These are phyloP conservation scores for Starmerella floricola DNA, from an alignment of 805 yeast genomes.

Conservation along the genomic window DNA sequence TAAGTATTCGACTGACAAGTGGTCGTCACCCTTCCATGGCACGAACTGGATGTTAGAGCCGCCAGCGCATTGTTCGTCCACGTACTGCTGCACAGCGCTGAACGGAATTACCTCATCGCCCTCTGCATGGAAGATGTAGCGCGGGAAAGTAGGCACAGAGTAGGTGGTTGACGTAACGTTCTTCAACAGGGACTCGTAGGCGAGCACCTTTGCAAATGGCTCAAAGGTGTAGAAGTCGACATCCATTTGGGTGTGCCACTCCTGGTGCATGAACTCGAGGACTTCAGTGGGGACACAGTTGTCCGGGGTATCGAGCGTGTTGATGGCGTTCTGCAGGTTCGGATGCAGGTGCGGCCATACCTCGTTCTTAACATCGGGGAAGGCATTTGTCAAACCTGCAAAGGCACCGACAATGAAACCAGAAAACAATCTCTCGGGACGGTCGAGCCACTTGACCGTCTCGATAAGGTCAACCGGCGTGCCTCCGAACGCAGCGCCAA, in stretches of 20 bases:
- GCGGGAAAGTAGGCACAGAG: slow-evolving; percentile 18
- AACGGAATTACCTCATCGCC: slow-evolving; percentile 21
- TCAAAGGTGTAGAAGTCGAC: slow-evolving; percentile 1
- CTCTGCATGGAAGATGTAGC: slow-evolving; percentile 21
- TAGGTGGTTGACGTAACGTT: slow-evolving; percentile 7
- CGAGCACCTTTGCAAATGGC: neutral
- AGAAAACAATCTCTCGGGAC: slow-evolving; percentile 8
- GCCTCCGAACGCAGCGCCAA: slow-evolving; percentile 21
- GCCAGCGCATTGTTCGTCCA: slow-evolving; percentile 5
- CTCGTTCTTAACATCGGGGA: slow-evolving; percentile 13
- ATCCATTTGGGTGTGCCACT: neutral
- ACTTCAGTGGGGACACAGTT: neutral
- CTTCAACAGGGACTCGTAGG: slow-evolving; percentile 1
- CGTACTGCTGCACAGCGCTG: slow-evolving; percentile 13
- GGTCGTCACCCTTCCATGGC: slow-evolving; percentile 1
- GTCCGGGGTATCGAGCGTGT: neutral
- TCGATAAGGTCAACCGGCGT: slow-evolving; percentile 17
- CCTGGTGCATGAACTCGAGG: neutral
- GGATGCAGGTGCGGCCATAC: slow-evolving; percentile 3
- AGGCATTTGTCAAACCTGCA: slow-evolving; percentile 21
- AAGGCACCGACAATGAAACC: slow-evolving; percentile 24
- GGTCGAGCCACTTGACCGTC: slow-evolving; percentile 14
- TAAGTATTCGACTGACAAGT: neutral
- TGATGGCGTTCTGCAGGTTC: slow-evolving; percentile 3
- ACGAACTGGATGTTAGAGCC: slow-evolving; percentile 8